These are phyloP conservation scores for Globisporangium solare DNA, from an alignment of 352 stramenopile genomes.

Conservation along the genomic window DNA sequence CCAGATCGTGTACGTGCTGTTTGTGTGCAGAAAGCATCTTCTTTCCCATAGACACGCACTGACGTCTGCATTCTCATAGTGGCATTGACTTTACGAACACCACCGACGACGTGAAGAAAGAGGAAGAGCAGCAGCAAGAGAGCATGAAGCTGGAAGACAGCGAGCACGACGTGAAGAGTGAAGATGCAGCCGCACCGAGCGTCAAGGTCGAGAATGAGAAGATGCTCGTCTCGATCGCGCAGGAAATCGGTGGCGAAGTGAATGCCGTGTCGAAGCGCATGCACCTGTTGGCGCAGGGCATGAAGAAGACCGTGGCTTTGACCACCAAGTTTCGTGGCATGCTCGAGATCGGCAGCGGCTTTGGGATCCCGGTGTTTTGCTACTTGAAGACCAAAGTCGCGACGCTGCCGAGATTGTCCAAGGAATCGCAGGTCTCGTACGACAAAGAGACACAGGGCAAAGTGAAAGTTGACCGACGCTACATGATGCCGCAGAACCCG, in stretches of 20 bases:
- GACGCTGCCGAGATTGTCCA: conserved; percentile 61
- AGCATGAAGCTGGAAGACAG: background rate
- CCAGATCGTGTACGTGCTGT: conserved; percentile 61
- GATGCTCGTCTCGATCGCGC: conserved; percentile 77
- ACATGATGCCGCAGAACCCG: conserved; percentile 56
- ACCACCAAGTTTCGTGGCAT: conserved; percentile 76
- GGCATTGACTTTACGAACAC: conserved; percentile 66
- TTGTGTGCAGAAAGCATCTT: too few relatives aligned
- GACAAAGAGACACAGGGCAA: conserved; percentile 52
- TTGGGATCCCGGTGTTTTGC: conserved; percentile 74
- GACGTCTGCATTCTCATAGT: conserved; percentile 16
- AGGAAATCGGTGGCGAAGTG: conserved; percentile 64
- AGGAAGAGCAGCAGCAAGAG: conserved; percentile 5
- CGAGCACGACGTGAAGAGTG: conserved; percentile 13
- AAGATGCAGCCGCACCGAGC: conserved; percentile 17
- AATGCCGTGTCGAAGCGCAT: conserved; percentile 65
- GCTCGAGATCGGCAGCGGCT: conserved; percentile 56
- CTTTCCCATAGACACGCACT: background rate
- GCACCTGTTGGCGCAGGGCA: conserved; percentile 69
- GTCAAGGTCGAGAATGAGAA: conserved; percentile 75
- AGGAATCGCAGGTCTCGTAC: conserved; percentile 67
- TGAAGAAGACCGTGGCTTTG: conserved; percentile 66
- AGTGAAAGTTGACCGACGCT: conserved; percentile 72
- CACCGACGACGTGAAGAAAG: conserved; percentile 25
- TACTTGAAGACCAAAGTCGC: conserved; percentile 76